phyloP scores from a whole-genome alignment of 1,284 basidiomycete species.

The Rhodofomes roseus region DNA sequence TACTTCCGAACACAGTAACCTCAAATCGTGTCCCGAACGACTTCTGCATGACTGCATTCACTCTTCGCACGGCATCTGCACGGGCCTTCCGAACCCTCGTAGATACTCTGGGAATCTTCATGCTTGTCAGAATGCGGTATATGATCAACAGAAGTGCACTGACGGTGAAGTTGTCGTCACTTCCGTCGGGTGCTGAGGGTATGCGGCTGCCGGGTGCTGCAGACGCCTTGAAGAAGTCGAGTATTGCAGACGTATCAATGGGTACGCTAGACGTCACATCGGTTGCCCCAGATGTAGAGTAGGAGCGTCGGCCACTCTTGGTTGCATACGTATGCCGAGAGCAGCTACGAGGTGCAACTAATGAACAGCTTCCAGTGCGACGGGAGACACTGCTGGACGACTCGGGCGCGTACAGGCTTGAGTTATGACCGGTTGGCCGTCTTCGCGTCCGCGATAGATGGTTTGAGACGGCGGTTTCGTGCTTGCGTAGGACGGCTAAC shows the following conservation, averaged over 20 bases:
- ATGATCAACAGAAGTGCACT: neutral
- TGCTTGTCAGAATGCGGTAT: neutral
- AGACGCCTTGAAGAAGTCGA: too few species aligned
- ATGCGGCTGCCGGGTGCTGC: too few species aligned
- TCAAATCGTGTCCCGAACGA: conserved; percentile 12
- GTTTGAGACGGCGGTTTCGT: neutral
- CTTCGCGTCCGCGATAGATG: neutral
- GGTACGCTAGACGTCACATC: too few species aligned
- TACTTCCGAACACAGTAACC: conserved; percentile 22
- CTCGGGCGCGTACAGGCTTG: neutral
- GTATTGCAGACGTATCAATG: too few species aligned
- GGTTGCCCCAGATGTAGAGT: neutral
- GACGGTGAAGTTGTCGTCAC: neutral
- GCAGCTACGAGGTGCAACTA: too few species aligned
- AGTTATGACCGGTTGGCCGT: neutral
- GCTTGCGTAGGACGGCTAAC: neutral
- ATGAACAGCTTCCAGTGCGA: neutral
- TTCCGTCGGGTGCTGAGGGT: neutral
- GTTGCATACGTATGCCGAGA: neutral
- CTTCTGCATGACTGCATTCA: neutral
- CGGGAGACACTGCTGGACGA: neutral
- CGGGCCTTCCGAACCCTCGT: neutral
- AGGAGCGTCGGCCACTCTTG: neutral
- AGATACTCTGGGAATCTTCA: neutral
- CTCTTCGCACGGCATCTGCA: neutral